A percentile compares a stretch with the other conserved stretches of the same genome.
These are phyloP conservation scores for Plasmodium fragile DNA, from an alignment of 169 alveolate genomes.

Conservation along the genomic window DNA sequence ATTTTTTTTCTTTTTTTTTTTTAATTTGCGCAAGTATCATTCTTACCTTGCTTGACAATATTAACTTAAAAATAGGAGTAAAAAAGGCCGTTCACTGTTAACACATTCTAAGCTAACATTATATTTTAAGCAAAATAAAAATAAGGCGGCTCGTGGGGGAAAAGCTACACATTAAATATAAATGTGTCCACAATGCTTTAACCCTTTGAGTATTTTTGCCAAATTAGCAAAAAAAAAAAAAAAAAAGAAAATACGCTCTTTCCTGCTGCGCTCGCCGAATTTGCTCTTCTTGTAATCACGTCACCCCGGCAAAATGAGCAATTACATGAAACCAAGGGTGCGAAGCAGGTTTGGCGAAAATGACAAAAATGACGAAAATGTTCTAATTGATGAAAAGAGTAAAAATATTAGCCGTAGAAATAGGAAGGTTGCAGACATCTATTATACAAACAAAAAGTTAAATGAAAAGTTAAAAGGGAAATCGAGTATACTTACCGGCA, in stretches of 20 bases:
- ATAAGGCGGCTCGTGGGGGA: neutral
- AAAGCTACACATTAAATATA: neutral
- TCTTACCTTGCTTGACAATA: neutral
- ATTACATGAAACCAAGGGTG: neutral
- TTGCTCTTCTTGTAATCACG: neutral
- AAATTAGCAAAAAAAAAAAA: neutral
- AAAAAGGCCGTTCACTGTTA: neutral
- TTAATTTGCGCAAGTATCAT: neutral
- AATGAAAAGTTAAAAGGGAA: slow-evolving; percentile 22
- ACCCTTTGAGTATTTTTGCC: neutral
- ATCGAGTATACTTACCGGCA: neutral
- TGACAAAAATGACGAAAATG: slow-evolving; percentile 64
- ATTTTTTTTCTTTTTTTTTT: too few species aligned
- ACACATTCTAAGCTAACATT: neutral
- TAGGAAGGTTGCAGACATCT: slow-evolving; percentile 8
- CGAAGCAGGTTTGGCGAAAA: slow-evolving; percentile 23
- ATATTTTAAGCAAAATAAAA: neutral
- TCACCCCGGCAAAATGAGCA: slow-evolving; percentile 19
- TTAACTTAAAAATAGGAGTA: too few species aligned
- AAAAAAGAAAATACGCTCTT: neutral
- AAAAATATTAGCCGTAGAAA: slow-evolving; percentile 48
- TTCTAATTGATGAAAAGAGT: slow-evolving; percentile 17
- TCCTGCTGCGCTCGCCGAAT: neutral
- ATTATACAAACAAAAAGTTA: slow-evolving; percentile 25
- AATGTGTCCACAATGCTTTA: neutral